Percentiles rank a stretch among this genome's conserved stretches.
Evolutionary conservation across 106 monocot genomes (phyloP).

Genomic region (Xerophyta viscosa): DNA sequence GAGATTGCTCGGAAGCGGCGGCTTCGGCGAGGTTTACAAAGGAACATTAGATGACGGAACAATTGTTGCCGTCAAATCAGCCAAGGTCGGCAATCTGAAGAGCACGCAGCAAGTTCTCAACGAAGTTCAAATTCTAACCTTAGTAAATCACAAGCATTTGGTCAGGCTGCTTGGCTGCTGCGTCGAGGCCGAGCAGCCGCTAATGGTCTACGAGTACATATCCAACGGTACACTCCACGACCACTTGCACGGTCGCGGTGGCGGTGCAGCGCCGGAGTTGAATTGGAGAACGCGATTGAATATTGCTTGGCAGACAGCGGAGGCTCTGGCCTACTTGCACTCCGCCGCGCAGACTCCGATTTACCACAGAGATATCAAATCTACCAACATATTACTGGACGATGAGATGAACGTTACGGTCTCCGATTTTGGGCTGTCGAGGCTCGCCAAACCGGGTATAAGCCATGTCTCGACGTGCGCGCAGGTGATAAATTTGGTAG

Average conservation of each 20-base stretch:
- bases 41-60: constrained; percentile 18
- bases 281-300: constrained; percentile 9
- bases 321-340: constrained; percentile 9
- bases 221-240: constrained; percentile 28
- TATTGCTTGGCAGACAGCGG: constrained; percentile 9
- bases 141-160: constrained; percentile 28
- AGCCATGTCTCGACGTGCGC: constrained; percentile 6
- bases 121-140: constrained; percentile 25
- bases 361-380: constrained; percentile 8
- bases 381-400: constrained; percentile 3
- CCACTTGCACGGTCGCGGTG: constrained; percentile 17
- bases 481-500: too few relatives aligned
- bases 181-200: constrained; percentile 17
- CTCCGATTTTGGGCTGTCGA: not conserved
- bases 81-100: constrained; percentile 22
- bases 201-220: constrained; percentile 30
- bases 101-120: constrained; percentile 22
- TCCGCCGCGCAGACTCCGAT: constrained; percentile 4
- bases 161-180: constrained; percentile 30
- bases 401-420: constrained; percentile 1
- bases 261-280: not conserved
- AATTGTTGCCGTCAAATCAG: constrained; percentile 19
- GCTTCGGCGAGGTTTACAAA: constrained; percentile 24
- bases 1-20: constrained; percentile 18
- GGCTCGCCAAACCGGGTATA: constrained; percentile 13